Percentiles rank a stretch among this genome's conserved stretches.
These are phyloP conservation scores for Rhodotorula sp. DNA, from an alignment of 1,284 basidiomycete species.

Conservation along the genomic window DNA sequence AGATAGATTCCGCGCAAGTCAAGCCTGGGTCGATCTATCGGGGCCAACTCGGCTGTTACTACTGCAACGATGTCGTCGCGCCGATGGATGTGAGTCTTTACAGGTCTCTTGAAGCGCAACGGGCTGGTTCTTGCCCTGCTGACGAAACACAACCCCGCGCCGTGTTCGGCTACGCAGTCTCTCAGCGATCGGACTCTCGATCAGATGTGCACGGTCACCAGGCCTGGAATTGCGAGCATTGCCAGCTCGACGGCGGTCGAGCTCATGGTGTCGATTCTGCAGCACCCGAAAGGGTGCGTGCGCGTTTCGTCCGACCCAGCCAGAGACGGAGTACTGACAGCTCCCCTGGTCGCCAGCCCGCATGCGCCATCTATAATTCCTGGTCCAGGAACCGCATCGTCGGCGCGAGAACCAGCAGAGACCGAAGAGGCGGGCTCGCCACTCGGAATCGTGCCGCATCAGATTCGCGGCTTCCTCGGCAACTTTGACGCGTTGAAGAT, in stretches of 20 bases:
- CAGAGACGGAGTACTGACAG: neutral
- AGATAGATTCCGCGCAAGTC: neutral
- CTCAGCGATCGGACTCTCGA: constrained; percentile 91
- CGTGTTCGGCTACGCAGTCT: constrained; percentile 58
- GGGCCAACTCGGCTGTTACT: constrained; percentile 79
- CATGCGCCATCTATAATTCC: constrained; percentile 52
- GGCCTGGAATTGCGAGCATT: constrained; percentile 92
- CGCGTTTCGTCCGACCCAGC: neutral
- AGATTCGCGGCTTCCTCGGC: constrained; percentile 82
- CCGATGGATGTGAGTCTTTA: constrained; percentile 71
- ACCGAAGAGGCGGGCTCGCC: constrained; percentile 52
- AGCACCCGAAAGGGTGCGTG: constrained; percentile 79
- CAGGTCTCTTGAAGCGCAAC: neutral
- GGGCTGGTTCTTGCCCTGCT: neutral
- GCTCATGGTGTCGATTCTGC: constrained; percentile 79
- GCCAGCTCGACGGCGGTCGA: constrained; percentile 90
- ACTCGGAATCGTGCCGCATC: constrained; percentile 87
- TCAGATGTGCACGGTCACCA: constrained; percentile 98
- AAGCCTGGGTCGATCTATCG: constrained; percentile 6
- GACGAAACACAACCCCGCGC: neutral
- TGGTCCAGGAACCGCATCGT: neutral
- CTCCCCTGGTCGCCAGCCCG: constrained; percentile 55
- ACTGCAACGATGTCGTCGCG: constrained; percentile 96
- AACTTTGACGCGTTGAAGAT: constrained; percentile 82
- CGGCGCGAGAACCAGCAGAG: neutral